Evolutionary conservation across 345 rosid genomes (phyloP).

Genomic region (Carallia brachiata): DNA sequence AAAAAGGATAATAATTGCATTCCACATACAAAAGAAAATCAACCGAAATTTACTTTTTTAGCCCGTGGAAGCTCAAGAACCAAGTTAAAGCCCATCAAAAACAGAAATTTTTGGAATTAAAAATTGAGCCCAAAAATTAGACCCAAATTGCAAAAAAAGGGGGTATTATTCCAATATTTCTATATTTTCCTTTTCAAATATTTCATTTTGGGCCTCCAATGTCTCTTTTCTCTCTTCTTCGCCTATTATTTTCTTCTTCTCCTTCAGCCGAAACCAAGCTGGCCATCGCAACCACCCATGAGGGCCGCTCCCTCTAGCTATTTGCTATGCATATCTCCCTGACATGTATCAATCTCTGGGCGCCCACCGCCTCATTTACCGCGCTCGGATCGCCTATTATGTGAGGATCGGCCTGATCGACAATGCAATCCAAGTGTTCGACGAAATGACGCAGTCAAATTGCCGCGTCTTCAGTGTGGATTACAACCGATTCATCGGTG

Average conservation of each 20-base stretch:
- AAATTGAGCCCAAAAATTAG: no score
- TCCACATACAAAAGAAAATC: no score
- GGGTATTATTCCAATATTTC: no score
- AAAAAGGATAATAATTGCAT: no score
- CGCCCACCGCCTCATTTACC: slow-evolving; percentile 80
- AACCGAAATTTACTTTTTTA: no score
- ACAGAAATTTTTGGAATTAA: no score
- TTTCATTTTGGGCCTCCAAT: no score
- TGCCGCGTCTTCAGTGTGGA: slow-evolving; percentile 75
- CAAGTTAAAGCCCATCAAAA: no score
- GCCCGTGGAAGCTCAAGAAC: no score
- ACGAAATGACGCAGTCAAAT: slow-evolving; percentile 76
- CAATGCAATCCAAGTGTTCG: slow-evolving; percentile 80
- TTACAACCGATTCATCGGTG: slow-evolving; percentile 86
- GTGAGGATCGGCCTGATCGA: slow-evolving; percentile 77
- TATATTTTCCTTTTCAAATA: no score
- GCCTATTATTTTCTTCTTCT: neutral
- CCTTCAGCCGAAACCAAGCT: neutral
- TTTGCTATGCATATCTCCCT: slow-evolving; percentile 26
- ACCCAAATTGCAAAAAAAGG: no score
- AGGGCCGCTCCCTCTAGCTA: neutral
- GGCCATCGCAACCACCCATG: no score
- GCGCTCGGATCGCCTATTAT: slow-evolving; percentile 53
- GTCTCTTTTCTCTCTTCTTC: neutral
- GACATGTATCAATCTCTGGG: slow-evolving; percentile 80